These are phyloP conservation scores for Truncatella angustata DNA, from an alignment of 2,329 filamentous ascomycete species.

Conservation along the genomic window DNA sequence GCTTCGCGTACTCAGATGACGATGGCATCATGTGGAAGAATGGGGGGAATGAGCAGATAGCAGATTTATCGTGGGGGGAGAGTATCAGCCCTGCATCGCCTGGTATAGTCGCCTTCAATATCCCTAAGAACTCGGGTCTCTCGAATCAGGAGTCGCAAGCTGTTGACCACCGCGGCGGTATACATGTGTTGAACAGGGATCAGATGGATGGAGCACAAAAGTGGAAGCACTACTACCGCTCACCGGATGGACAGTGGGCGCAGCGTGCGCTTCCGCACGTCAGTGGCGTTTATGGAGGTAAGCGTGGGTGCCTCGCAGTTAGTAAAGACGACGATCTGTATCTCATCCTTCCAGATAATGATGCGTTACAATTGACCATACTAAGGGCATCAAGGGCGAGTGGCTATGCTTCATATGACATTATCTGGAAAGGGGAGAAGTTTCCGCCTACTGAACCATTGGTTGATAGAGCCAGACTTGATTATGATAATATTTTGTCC, in stretches of 20 bases:
- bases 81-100: constrained; percentile 37
- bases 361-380: constrained; percentile 26
- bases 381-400: constrained; percentile 27
- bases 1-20: constrained; percentile 46
- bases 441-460: constrained; percentile 38
- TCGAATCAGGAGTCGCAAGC: constrained; percentile 51
- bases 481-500: constrained; percentile 33
- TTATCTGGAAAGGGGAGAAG: constrained; percentile 33
- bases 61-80: constrained; percentile 30
- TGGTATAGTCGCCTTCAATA: constrained; percentile 41
- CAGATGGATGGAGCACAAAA: constrained; percentile 24
- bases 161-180: constrained; percentile 41
- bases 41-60: constrained; percentile 32
- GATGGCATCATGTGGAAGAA: constrained; percentile 41
- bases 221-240: constrained; percentile 40
- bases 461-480: constrained; percentile 34
- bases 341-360: constrained; percentile 34
- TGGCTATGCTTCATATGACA: constrained; percentile 30
- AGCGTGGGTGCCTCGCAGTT: constrained; percentile 35
- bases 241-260: constrained; percentile 32
- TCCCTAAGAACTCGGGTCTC: constrained; percentile 44
- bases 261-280: constrained; percentile 29
- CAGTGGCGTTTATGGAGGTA: constrained; percentile 26
- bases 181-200: constrained; percentile 49
- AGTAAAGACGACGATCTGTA: constrained; percentile 33